Evolutionary conservation across 768 basidiomycete genomes (phyloP).

Genomic region (Xerocomellus amylosporus): DNA sequence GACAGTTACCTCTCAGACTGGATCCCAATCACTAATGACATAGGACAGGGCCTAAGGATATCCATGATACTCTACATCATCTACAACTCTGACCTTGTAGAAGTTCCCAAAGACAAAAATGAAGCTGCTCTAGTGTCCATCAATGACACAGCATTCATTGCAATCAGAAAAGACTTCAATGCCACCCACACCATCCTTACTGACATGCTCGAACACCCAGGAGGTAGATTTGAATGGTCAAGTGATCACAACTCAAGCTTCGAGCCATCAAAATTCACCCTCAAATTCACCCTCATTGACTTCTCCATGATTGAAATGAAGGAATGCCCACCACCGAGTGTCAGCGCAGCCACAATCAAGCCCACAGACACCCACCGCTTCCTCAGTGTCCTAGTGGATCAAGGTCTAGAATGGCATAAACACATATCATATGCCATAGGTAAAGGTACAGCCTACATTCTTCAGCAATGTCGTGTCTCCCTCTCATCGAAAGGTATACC

Average conservation of each 20-base stretch:
- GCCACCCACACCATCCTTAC: conserved; percentile 19
- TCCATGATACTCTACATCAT: conserved; percentile 32
- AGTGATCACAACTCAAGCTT: conserved; percentile 22
- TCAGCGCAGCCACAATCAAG: neutral
- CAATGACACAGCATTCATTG: conserved; percentile 29
- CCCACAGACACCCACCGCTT: neutral
- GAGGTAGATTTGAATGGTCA: conserved; percentile 16
- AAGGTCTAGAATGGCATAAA: neutral
- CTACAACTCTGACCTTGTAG: conserved; percentile 29
- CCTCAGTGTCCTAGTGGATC: neutral
- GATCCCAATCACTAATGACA: conserved; percentile 17
- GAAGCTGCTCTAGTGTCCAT: conserved; percentile 31
- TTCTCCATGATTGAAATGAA: neutral
- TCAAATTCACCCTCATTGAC: no score
- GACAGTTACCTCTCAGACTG: conserved; percentile 21
- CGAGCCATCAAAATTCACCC: conserved; percentile 19
- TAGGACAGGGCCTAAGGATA: conserved; percentile 36
- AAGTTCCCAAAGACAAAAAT: neutral
- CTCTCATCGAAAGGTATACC: neutral
- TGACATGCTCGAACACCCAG: conserved; percentile 24
- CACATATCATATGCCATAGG: neutral
- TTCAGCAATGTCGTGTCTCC: neutral
- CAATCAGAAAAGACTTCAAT: conserved; percentile 19
- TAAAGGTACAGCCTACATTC: neutral
- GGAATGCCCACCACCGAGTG: neutral